Evolutionary conservation across 345 rosid genomes (phyloP).

Genomic region (Jatropha curcas): DNA sequence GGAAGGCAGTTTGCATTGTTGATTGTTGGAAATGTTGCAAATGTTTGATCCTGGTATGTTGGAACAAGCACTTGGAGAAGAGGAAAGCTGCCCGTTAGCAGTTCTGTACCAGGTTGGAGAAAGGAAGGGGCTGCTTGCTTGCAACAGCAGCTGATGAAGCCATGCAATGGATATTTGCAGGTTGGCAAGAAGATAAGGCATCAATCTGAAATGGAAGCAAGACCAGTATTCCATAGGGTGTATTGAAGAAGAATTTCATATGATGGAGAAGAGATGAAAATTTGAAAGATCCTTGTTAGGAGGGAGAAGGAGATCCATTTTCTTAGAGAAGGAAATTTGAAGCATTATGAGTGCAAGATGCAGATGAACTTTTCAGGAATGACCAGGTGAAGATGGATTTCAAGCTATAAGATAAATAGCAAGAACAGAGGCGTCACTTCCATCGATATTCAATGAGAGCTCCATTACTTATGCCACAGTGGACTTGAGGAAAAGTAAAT

Average conservation of each 20-base stretch:
- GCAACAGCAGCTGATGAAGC: conserved; percentile 37
- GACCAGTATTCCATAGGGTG: conserved; percentile 36
- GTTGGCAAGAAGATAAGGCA: conserved; percentile 38
- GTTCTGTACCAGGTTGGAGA: conserved; percentile 32
- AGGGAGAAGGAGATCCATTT: conserved; percentile 34
- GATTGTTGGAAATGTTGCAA: conserved; percentile 12
- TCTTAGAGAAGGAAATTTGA: conserved; percentile 29
- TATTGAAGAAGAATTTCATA: conserved; percentile 32
- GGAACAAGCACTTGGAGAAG: conserved; percentile 22
- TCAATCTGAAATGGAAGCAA: conserved; percentile 30
- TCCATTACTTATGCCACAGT: conserved; percentile 12
- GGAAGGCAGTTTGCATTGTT: conserved; percentile 7
- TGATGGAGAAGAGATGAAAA: conserved; percentile 37
- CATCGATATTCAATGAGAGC: conserved; percentile 26
- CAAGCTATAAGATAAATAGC: conserved; percentile 14
- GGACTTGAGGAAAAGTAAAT: conserved; percentile 20
- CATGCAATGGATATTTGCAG: conserved; percentile 39
- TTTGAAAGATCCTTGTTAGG: conserved; percentile 31
- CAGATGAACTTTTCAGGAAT: conserved; percentile 12
- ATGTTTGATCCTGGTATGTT: conserved; percentile 12
- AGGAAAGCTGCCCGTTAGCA: conserved; percentile 20
- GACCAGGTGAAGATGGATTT: conserved; percentile 10
- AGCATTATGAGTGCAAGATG: conserved; percentile 26
- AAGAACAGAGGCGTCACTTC: conserved; percentile 20
- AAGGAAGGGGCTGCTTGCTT: conserved; percentile 42